These are phyloP conservation scores for Citrus unshiu DNA, from an alignment of 345 rosid species.

Conservation along the genomic window DNA sequence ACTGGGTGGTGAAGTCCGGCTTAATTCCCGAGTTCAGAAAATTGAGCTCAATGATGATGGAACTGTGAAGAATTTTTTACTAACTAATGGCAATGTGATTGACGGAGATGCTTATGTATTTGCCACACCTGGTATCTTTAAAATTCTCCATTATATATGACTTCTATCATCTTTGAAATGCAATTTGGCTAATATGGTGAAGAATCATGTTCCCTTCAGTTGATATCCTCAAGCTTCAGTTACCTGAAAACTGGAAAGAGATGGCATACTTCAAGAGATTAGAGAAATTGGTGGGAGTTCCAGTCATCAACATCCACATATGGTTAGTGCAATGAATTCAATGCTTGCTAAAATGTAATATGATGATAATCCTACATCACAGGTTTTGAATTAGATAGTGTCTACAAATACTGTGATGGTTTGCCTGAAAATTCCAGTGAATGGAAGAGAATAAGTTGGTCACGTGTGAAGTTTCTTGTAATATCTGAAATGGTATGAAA, in stretches of 20 bases:
- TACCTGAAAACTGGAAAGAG: slow-evolving; percentile 83
- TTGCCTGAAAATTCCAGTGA: neutral
- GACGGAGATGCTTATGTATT: slow-evolving; percentile 87
- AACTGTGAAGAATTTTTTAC: slow-evolving; percentile 66
- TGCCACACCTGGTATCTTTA: slow-evolving; percentile 76
- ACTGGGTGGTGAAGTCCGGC: slow-evolving; percentile 76
- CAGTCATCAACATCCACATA: slow-evolving; percentile 94
- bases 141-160: neutral
- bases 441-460: neutral
- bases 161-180: neutral
- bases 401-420: neutral
- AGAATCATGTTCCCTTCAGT: slow-evolving; percentile 40
- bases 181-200: slow-evolving; percentile 13
- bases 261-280: slow-evolving; percentile 75
- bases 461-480: neutral
- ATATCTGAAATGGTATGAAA: neutral
- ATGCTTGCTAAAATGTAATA: neutral
- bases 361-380: neutral
- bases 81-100: slow-evolving; percentile 56
- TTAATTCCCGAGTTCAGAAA: slow-evolving; percentile 74
- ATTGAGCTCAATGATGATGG: slow-evolving; percentile 80
- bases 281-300: slow-evolving; percentile 95
- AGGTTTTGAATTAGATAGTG: neutral
- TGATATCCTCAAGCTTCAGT: slow-evolving; percentile 81
- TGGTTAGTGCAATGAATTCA: slow-evolving; percentile 66